Evolutionary conservation across 1,284 basidiomycete species (phyloP), one percentile per base, ranked within the genome.

Genomic region (Fomitiporia mediterranea): DNA sequence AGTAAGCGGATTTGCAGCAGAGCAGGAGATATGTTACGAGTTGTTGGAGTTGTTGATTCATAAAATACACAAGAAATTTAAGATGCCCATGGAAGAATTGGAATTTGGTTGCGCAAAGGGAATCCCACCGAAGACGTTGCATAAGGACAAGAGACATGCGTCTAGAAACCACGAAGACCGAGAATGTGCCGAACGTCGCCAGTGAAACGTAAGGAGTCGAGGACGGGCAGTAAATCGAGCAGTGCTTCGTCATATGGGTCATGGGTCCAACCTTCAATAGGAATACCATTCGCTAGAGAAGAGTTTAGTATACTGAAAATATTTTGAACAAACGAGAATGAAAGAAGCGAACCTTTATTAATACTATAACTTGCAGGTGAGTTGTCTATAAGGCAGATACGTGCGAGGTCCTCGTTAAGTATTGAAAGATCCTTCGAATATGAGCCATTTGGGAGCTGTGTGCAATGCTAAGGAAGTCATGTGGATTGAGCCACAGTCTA

Each of bases 191-290:
- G 83, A 21, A 99, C 96, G 69, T 99, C 96, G 58, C 84, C 89
- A 3, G 95, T 97, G 72, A 99, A 99, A 30, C 96, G 83, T 58
- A 99, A 73, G 51, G 91, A 94, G 72, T 99, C 96, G 56, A 99
- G 82, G 47, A 99, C 87, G 19, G 96, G 96, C 19, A 99, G 77
- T 55, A 98, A 80, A 72, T 99, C 95, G 51, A 99, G 84, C 47
- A 99, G 77, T 8, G 95, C 96, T 74, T 98, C 94, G 73, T 99
- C 96, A 60, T 87, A 86, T 21, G 94, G 95, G 71, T 99, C 97
- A 61, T 94, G 89, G 17, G 94, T 98, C 96, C 96, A 99, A 43
- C 96, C 96, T 76, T 99, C 96, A 69, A 99, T 94, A 32, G 96
- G 97, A 64, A 99, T 94, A 46, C 95, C 96, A 70, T 99, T 99